Conservation (phyloP, 768 basidiomycete species). For the Nidula microcarpa region DNA sequence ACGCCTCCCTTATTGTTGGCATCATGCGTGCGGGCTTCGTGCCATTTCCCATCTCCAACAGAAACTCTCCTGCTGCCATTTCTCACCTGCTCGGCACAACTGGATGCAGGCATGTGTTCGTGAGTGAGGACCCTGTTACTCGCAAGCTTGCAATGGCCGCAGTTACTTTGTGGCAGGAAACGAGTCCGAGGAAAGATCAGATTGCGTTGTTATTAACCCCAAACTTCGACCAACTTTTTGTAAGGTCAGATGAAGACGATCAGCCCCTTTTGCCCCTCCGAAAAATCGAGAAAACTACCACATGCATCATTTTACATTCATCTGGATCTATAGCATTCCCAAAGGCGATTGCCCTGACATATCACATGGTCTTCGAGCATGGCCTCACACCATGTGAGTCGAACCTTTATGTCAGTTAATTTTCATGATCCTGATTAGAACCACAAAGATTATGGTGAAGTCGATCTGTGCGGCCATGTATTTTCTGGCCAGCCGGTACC, state of each 20-base stretch:
- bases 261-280: not conserved
- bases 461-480: not conserved
- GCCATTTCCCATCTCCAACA: slow-evolving; percentile 20
- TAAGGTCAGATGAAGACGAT: not conserved
- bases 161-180: not conserved
- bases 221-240: not conserved
- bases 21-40: slow-evolving; percentile 8
- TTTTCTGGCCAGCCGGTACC: not conserved
- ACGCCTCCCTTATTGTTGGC: slow-evolving; percentile 9
- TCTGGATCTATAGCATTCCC: not conserved
- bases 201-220: not conserved
- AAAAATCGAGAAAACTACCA: not conserved
- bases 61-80: slow-evolving; percentile 3
- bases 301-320: not conserved
- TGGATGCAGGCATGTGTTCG: not conserved
- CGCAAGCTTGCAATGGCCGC: not conserved
- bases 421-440: not conserved
- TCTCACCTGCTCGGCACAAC: not conserved
- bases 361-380: not conserved
- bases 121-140: not conserved
- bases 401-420: not conserved
- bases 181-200: not conserved
- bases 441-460: not conserved
- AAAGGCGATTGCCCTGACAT: not conserved
- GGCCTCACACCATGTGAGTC: not conserved